A percentile compares a stretch with the other conserved stretches of the same genome.
These are phyloP conservation scores for Dipteronia dyeriana DNA, from an alignment of 345 rosid species.

Conservation along the genomic window DNA sequence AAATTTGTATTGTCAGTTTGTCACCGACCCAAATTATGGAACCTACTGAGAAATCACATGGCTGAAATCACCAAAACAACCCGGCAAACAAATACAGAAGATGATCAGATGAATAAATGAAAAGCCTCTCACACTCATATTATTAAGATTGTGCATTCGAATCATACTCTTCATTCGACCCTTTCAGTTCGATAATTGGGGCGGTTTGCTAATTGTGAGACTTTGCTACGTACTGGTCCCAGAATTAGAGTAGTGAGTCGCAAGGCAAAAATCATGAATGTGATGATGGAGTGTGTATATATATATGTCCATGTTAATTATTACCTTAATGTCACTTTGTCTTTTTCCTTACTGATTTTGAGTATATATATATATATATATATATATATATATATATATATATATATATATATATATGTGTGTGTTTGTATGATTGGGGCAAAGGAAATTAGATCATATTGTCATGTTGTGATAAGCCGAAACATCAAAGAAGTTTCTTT, in stretches of 20 bases:
- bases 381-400: too few relatives aligned
- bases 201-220: neutral
- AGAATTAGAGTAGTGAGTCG: too few relatives aligned
- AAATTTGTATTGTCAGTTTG: neutral
- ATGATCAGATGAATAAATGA: too few relatives aligned
- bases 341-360: neutral
- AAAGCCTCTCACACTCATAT: too few relatives aligned
- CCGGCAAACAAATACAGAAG: neutral
- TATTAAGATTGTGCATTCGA: too few relatives aligned
- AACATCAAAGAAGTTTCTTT: conserved; percentile 21
- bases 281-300: neutral
- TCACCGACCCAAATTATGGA: neutral
- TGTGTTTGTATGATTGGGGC: too few relatives aligned
- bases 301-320: too few relatives aligned
- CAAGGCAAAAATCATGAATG: neutral
- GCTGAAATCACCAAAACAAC: too few relatives aligned
- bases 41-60: neutral
- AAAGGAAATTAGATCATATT: neutral
- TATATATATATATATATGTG: too few relatives aligned
- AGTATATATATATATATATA: neutral
- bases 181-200: too few relatives aligned
- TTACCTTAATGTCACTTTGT: neutral
- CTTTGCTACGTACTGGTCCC: too few relatives aligned
- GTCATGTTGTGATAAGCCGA: conserved; percentile 10
- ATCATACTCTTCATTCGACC: too few relatives aligned